A percentile compares a stretch with the other conserved stretches of the same genome.
These are phyloP conservation scores for Capillidium rhysosporum DNA, from an alignment of 371 early-diverging fungal species.

Conservation along the genomic window DNA sequence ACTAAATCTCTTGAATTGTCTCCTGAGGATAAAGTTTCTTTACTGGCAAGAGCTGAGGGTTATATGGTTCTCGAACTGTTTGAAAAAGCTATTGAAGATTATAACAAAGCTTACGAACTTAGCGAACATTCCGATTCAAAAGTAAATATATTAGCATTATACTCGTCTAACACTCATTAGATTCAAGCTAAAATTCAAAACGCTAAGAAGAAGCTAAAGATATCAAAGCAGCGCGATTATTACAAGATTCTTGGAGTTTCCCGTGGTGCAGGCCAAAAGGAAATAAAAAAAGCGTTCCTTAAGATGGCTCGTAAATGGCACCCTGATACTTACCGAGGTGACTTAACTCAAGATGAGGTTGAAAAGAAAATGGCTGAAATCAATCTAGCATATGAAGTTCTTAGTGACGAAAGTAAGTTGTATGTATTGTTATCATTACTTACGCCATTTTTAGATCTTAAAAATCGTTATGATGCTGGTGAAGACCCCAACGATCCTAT, in stretches of 20 bases:
- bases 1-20: conserved; percentile 27
- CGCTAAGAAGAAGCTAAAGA: conserved; percentile 45
- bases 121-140: conserved; percentile 24
- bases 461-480: conserved; percentile 70
- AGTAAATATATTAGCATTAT: background rate
- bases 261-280: conserved; percentile 42
- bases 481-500: conserved; percentile 82
- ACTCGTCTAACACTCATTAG: conserved; percentile 10
- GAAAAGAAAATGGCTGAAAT: conserved; percentile 80
- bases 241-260: conserved; percentile 83
- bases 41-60: conserved; percentile 44
- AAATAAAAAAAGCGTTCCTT: conserved; percentile 85
- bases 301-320: conserved; percentile 74
- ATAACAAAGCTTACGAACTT: conserved; percentile 43
- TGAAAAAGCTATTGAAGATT: conserved; percentile 49
- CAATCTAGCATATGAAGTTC: conserved; percentile 82
- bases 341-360: conserved; percentile 50
- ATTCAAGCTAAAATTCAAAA: conserved; percentile 30
- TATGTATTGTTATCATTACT: background rate
- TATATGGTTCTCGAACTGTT: conserved; percentile 42
- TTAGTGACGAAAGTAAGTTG: conserved; percentile 49
- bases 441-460: conserved; percentile 10
- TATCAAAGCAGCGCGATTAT: conserved; percentile 65
- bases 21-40: conserved; percentile 41
- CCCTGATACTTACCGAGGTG: conserved; percentile 79